phyloP scores from a whole-genome alignment of 805 yeast species.

The Tetrapisispora phaffii region DNA sequence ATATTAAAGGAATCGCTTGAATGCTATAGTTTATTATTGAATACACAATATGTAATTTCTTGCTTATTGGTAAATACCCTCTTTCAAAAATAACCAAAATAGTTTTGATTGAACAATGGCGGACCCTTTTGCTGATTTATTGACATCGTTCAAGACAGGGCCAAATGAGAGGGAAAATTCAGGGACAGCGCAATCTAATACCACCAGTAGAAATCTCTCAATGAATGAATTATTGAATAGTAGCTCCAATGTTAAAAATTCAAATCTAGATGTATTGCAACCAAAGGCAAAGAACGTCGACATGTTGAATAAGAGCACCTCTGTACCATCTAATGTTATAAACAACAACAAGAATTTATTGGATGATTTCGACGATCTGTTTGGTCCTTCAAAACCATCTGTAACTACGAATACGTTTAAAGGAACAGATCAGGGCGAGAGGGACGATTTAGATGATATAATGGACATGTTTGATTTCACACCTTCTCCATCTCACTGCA shows the following conservation, averaged over 20 bases:
- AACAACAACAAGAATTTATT: not conserved
- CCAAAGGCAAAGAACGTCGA: not conserved
- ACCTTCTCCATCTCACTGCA: not conserved
- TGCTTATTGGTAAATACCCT: too few relatives aligned
- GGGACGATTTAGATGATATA: constrained; percentile 18
- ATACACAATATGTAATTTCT: too few relatives aligned
- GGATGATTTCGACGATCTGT: constrained; percentile 18
- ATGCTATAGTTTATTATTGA: too few relatives aligned
- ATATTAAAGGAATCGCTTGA: too few relatives aligned
- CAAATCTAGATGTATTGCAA: not conserved
- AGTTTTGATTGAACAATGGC: constrained; percentile 12
- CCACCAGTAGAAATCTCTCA: not conserved
- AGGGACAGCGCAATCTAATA: not conserved
- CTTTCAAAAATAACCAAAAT: too few relatives aligned
- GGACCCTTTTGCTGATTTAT: constrained; percentile 39
- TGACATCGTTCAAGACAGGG: constrained; percentile 23
- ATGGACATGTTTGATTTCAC: not conserved
- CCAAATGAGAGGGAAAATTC: not conserved
- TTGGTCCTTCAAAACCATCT: constrained; percentile 5
- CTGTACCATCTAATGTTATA: not conserved
- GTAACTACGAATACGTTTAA: not conserved
- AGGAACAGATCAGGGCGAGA: not conserved
- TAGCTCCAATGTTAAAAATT: not conserved
- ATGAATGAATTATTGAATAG: not conserved
- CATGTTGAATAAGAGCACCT: not conserved